Evolutionary conservation across 2,329 filamentous ascomycete genomes (phyloP), one percentile per base, ranked within the genome.

Genomic region (Sphaerulina populicola): DNA sequence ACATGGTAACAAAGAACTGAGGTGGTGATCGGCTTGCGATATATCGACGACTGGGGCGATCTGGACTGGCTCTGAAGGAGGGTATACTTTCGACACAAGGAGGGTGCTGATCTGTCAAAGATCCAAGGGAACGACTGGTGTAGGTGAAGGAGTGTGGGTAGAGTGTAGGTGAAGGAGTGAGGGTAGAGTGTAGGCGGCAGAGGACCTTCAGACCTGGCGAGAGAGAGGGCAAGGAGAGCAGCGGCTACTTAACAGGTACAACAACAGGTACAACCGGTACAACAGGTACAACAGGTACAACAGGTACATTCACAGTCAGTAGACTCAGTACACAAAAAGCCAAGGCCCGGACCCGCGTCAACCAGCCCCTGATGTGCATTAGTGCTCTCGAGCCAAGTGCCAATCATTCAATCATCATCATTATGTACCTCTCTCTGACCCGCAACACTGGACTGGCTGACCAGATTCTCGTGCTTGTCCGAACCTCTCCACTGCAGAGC

Each of bases 31-130:
- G 54, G 51, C 57, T 59, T 35, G 57, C 57, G 57, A 57, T 48
- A 52, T 47, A 18, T 18, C 18, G 18, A 18, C 47, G 27, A 23
- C 29, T 43, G 36, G 29, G 11, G 11, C 49, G 37, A 39, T 37
- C 21, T 48, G 37, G 27, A 31, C 18, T 42, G 41, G 48, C 45
- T 47, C 45, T 47, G 46, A 51, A n/a, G n/a, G n/a, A n/a, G n/a
- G 31, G 37, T 40, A 21, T 51, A 47, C 36, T 55, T 37, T 21
- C 39, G 52, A 47, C 48, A 53, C 50, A 57, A 56, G 30, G 53
- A 61, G 47, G 54, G 58, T 56, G 44, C 21, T 43, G 56, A 58
- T 59, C 59, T 62, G 39, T 57, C 59, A 61, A 58, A 60, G 59
- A 59, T 48, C 53, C 50, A 51, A 58, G 44, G 44, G 57, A 62